Evolutionary conservation across 2,329 filamentous ascomycete genomes (phyloP).

Genomic region (Cadophora sp.): DNA sequence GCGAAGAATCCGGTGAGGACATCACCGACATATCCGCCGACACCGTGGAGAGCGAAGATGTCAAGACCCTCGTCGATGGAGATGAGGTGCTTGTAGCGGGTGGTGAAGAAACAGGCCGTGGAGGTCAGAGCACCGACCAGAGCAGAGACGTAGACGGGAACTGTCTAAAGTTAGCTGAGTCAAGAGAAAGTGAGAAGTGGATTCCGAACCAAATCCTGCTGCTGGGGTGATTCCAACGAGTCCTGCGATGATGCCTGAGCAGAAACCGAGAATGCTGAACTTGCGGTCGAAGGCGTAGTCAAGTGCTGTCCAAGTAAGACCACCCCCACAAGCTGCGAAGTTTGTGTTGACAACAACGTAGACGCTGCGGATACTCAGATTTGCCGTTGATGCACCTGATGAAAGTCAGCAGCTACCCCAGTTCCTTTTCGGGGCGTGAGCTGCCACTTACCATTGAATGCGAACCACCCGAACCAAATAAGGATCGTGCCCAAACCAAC

Average conservation of each 20-base stretch:
- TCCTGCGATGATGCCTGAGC: constrained; percentile 19
- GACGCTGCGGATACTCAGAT: constrained; percentile 19
- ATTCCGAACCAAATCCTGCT: constrained; percentile 7
- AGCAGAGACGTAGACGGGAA: constrained; percentile 16
- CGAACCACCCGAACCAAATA: constrained; percentile 24
- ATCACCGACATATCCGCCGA: constrained; percentile 18
- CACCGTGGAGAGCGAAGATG: constrained; percentile 16
- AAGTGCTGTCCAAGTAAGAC: constrained; percentile 14
- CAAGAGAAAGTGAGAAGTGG: background rate
- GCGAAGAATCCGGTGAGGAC: constrained; percentile 19
- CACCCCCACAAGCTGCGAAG: constrained; percentile 19
- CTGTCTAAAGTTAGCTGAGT: background rate
- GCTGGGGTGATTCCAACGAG: constrained; percentile 22
- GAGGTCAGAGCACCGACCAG: constrained; percentile 15
- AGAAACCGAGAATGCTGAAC: constrained; percentile 20
- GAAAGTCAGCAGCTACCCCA: background rate
- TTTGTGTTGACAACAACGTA: constrained; percentile 17
- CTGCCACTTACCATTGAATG: constrained; percentile 17
- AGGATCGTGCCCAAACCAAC: constrained; percentile 19
- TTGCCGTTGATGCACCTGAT: constrained; percentile 13
- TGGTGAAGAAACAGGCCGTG: constrained; percentile 12
- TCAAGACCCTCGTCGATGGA: constrained; percentile 21
- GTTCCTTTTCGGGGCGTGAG: background rate
- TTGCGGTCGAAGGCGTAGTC: constrained; percentile 18
- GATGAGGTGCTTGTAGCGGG: constrained; percentile 20